Percentiles rank a stretch among this genome's conserved stretches.
These are phyloP conservation scores for Cerrena zonata DNA, from an alignment of 1,284 basidiomycete species.

Conservation along the genomic window DNA sequence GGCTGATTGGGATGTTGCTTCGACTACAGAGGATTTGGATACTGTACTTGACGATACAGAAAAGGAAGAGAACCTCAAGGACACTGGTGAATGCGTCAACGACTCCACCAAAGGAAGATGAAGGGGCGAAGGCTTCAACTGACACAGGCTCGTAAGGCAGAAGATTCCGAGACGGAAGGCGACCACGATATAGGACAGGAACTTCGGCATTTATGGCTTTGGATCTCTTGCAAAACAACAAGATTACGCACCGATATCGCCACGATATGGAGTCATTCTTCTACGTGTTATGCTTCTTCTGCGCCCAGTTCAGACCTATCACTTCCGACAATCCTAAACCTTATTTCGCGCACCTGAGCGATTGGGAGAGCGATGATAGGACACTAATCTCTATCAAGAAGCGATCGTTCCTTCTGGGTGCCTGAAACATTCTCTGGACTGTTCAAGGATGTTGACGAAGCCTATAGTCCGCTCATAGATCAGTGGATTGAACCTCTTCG, in stretches of 20 bases:
- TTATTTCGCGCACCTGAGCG: neutral
- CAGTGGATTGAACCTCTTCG: neutral
- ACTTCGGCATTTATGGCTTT: constrained; percentile 26
- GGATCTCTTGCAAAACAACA: constrained; percentile 10
- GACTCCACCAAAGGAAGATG: neutral
- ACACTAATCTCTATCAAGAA: neutral
- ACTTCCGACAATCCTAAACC: too few relatives aligned
- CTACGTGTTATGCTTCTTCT: neutral
- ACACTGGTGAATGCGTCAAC: too few relatives aligned
- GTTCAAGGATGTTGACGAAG: neutral
- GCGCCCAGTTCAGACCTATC: neutral
- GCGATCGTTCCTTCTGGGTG: neutral
- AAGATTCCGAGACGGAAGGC: neutral
- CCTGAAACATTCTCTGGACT: neutral
- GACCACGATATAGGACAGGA: constrained; percentile 17
- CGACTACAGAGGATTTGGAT: neutral
- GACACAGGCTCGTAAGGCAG: neutral
- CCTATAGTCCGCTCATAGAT: neutral
- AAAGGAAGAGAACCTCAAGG: neutral
- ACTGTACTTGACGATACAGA: neutral
- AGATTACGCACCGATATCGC: neutral
- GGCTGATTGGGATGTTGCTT: constrained; percentile 11
- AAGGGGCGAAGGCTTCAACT: neutral
- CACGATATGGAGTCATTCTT: constrained; percentile 8
- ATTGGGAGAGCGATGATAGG: neutral